Conservation (phyloP, 257 asterid genomes). For the Ilex asprella region DNA sequence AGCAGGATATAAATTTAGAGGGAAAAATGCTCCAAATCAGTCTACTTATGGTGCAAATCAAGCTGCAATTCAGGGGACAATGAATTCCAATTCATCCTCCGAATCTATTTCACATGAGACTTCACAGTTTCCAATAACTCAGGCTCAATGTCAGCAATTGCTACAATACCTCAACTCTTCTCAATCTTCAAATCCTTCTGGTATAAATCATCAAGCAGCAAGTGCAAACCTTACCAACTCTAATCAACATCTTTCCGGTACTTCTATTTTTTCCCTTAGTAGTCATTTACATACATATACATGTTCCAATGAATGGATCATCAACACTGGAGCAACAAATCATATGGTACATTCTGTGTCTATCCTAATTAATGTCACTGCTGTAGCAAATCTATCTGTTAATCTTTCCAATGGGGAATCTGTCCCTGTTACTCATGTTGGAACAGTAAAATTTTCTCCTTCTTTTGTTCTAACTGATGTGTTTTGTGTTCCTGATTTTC, state of each 20-base stretch:
- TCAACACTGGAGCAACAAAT: constrained; percentile 1
- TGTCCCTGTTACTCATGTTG: not conserved
- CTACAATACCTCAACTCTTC: not conserved
- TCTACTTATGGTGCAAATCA: not conserved
- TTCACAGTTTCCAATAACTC: not conserved
- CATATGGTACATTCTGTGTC: not conserved
- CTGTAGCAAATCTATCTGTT: too few species aligned
- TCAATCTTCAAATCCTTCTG: not conserved
- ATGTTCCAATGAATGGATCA: not conserved
- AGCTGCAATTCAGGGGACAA: not conserved
- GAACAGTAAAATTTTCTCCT: not conserved
- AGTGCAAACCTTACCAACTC: not conserved
- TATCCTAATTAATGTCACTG: too few species aligned
- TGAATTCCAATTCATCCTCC: not conserved
- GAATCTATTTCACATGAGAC: not conserved
- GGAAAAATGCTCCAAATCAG: not conserved
- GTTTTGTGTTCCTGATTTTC: not conserved
- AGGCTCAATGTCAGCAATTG: too few species aligned
- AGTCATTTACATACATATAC: too few species aligned
- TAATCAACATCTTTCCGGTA: too few species aligned
- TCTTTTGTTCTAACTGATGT: not conserved
- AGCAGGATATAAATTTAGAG: not conserved
- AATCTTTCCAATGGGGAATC: not conserved
- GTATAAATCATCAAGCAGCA: not conserved
- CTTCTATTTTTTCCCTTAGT: too few species aligned